A percentile compares a stretch with the other conserved stretches of the same genome.
Conservation (phyloP, 306 rosid species). For the Castanea sativa region DNA sequence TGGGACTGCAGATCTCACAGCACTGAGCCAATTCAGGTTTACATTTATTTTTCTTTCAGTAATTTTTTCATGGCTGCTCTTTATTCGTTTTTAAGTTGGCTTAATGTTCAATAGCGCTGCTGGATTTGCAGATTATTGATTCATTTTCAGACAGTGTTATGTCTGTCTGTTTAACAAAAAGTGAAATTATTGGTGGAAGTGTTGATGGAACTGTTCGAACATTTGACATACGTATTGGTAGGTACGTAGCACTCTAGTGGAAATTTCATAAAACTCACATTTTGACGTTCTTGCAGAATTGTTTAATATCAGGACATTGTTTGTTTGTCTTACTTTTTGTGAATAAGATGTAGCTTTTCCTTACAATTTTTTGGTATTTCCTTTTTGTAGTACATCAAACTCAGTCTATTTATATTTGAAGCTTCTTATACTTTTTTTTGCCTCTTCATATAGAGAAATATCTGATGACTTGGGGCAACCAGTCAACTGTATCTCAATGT, state of each 20-base stretch:
- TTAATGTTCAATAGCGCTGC: slow-evolving; percentile 24
- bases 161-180: slow-evolving; percentile 84
- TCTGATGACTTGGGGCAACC: slow-evolving; percentile 83
- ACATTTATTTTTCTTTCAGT: background rate
- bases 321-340: background rate
- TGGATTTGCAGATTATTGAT: slow-evolving; percentile 71
- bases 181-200: slow-evolving; percentile 85
- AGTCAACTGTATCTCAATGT: slow-evolving; percentile 88
- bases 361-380: background rate
- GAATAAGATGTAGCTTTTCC: background rate
- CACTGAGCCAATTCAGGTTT: slow-evolving; percentile 81
- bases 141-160: slow-evolving; percentile 82
- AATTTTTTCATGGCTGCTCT: background rate
- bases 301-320: background rate
- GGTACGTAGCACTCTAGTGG: slow-evolving; percentile 33
- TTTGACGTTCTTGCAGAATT: background rate
- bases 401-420: background rate
- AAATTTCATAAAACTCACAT: background rate
- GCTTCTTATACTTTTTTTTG: background rate
- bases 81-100: slow-evolving; percentile 14
- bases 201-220: slow-evolving; percentile 96
- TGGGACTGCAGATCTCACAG: slow-evolving; percentile 97
- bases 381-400: background rate
- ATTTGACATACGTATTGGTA: slow-evolving; percentile 82
- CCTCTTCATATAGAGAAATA: slow-evolving; percentile 56